phyloP scores from a whole-genome alignment of 257 asterid genomes.

The Solanum neorickii region DNA sequence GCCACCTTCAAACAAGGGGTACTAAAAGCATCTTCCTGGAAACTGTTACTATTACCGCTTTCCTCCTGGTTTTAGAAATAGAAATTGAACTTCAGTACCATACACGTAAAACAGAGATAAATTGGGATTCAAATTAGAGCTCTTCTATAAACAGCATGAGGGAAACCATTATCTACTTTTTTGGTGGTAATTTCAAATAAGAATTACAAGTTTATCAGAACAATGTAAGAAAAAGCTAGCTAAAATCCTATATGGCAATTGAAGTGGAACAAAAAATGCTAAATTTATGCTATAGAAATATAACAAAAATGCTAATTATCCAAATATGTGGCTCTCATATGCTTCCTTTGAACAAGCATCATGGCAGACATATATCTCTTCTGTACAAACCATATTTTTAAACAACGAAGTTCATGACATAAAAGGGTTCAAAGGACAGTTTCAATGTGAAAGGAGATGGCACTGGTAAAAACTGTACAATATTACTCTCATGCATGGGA shows the following conservation, averaged over 20 bases:
- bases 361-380: neutral
- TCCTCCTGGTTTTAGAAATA: slow-evolving; percentile 30
- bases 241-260: neutral
- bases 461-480: neutral
- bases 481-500: neutral
- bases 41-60: slow-evolving; percentile 29
- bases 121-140: neutral
- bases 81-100: neutral
- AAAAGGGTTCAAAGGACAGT: neutral
- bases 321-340: neutral
- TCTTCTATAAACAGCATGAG: neutral
- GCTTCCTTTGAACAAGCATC: neutral
- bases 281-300: neutral
- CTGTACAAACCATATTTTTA: neutral
- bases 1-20: slow-evolving; percentile 63
- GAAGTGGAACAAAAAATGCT: neutral
- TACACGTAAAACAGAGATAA: neutral
- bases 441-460: neutral
- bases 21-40: slow-evolving; percentile 52
- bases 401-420: neutral
- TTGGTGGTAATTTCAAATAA: neutral
- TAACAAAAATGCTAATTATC: neutral
- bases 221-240: neutral
- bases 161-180: neutral
- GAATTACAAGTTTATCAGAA: neutral